Base-by-base conservation (phyloP, 1,139 yeast species). In the Suhomyces taliae region DNA sequence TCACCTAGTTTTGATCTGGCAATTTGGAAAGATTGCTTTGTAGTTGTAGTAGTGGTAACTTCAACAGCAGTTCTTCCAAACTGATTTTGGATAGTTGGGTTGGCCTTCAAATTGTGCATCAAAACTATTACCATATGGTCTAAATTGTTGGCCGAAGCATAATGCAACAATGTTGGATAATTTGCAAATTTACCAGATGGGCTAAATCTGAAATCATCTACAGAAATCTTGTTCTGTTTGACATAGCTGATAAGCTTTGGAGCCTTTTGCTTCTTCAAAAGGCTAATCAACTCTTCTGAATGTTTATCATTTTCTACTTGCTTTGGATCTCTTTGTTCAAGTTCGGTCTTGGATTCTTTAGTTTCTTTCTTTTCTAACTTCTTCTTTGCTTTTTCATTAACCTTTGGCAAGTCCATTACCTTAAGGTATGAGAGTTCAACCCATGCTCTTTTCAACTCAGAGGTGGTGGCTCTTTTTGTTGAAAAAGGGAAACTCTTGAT, bases 371-470 rank as follows among this genome's bases (percentile, higher is more conserved):
- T 43, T 27, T 51, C 50, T 32, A 39, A 14, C 36, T 59, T 62
- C 46, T 56, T 58, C 46, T 67, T 64, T 32, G 59, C 62, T 50
- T 57, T 64, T 34, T 62, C 63, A 52, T 69, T 71, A 36, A 74
- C 62, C 56, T 74, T 70, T 1, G 96, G 95, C 24, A 75, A 66
- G n/a, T 81, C 80, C 10, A 79, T 68, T 1, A 81, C 62, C 38
- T 74, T 70, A 53, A 87, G 69, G 54, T 87, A 83, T 0, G 91
- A 74, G 48, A 93, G 71, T 54, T 85, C 85, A 27, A 81, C 76
- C 98, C 99, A 93, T 0, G 95, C 90, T 41, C 85, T 78, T 59
- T 84, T 88, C 55, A 95, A 68, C 62, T 91, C 99, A 2, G 82
- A 70, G 0, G 87, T 77, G 0, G 97, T 91, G 0, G 99, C 96